phyloP scores from a whole-genome alignment of 2,329 filamentous ascomycete genomes.

The Huntiella bhutanensis region DNA sequence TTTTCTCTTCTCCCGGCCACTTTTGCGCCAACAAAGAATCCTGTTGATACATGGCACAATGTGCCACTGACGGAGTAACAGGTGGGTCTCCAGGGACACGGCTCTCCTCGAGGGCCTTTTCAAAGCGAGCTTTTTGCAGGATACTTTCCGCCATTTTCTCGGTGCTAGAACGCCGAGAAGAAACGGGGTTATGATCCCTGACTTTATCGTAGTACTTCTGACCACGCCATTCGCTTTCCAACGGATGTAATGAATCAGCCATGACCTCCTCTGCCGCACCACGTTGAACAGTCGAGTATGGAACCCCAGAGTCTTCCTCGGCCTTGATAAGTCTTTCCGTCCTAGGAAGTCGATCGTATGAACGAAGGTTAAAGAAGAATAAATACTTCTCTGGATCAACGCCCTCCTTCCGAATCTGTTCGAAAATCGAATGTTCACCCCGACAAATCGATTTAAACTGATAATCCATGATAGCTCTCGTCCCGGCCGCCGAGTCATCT shows the following conservation, averaged over 20 bases:
- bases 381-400: slow-evolving; percentile 65
- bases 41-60: slow-evolving; percentile 50
- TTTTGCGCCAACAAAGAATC: slow-evolving; percentile 45
- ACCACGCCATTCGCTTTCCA: slow-evolving; percentile 53
- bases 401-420: slow-evolving; percentile 50
- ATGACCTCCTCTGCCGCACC: slow-evolving; percentile 82
- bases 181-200: slow-evolving; percentile 17
- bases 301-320: slow-evolving; percentile 65
- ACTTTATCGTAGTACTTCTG: slow-evolving; percentile 8
- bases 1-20: slow-evolving; percentile 61
- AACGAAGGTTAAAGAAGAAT: slow-evolving; percentile 84
- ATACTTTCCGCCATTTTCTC: slow-evolving; percentile 32
- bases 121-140: slow-evolving; percentile 19
- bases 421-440: slow-evolving; percentile 80
- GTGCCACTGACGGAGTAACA: slow-evolving; percentile 37
- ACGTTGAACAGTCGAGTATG: slow-evolving; percentile 70
- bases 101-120: slow-evolving; percentile 18
- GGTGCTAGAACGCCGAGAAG: slow-evolving; percentile 26
- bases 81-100: neutral
- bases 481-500: slow-evolving; percentile 66
- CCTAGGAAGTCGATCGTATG: slow-evolving; percentile 80
- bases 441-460: slow-evolving; percentile 93
- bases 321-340: slow-evolving; percentile 54
- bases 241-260: slow-evolving; percentile 32
- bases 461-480: slow-evolving; percentile 92